Evolutionary conservation across 352 stramenopile genomes (phyloP).

Genomic region (Phytophthora pluvialis): DNA sequence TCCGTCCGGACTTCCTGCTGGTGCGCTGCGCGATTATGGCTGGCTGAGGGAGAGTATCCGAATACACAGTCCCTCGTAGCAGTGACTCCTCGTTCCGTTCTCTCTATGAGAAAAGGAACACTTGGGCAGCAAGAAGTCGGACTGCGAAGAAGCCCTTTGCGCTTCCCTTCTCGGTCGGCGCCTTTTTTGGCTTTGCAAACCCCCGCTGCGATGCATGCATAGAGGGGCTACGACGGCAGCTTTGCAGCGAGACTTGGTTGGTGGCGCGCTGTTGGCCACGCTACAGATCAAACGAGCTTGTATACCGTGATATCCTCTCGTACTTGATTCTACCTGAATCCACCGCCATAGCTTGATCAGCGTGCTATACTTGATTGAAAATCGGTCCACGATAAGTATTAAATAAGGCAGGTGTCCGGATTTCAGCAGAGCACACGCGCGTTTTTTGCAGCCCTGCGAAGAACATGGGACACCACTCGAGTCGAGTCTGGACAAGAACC

Average conservation of each 20-base stretch:
- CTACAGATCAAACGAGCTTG: too few species aligned
- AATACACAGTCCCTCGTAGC: slow-evolving; percentile 26
- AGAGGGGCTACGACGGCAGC: slow-evolving; percentile 15
- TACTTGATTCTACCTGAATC: too few species aligned
- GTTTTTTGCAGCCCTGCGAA: slow-evolving; percentile 1
- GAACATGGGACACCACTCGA: neutral
- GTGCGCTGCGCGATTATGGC: slow-evolving; percentile 26
- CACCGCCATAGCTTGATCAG: too few species aligned
- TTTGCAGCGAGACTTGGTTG: slow-evolving; percentile 15
- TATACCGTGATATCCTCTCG: too few species aligned
- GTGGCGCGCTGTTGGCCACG: neutral
- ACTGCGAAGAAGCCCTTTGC: slow-evolving; percentile 12
- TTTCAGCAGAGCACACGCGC: neutral
- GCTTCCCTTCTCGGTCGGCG: slow-evolving; percentile 14
- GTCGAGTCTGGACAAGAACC: too few species aligned
- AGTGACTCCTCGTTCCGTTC: slow-evolving; percentile 26
- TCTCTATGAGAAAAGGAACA: slow-evolving; percentile 18
- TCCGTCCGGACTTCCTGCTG: slow-evolving; percentile 13
- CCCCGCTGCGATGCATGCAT: slow-evolving; percentile 4
- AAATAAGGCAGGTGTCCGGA: too few species aligned
- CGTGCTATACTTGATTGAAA: too few species aligned
- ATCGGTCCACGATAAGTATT: too few species aligned
- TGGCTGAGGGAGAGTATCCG: slow-evolving; percentile 35
- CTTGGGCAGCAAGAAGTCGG: slow-evolving; percentile 6
- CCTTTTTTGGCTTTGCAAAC: slow-evolving; percentile 25